Evolutionary conservation across 1,139 yeast genomes (phyloP), one percentile per base, ranked within the genome.

Genomic region (Diutina neorugosa): DNA sequence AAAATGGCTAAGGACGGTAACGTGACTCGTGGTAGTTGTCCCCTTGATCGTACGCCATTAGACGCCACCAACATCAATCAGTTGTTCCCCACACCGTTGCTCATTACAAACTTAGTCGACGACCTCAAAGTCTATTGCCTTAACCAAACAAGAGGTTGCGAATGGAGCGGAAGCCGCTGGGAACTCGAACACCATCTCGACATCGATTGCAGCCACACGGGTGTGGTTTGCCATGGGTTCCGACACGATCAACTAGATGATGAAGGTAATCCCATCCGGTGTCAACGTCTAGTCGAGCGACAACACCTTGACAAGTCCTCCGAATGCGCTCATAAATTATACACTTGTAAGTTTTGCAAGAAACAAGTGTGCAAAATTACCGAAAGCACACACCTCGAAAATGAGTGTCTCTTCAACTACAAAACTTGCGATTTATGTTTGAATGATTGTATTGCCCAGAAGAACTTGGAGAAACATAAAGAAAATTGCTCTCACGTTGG

Each of bases 151-250:
- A 62, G 84, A 52, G 90, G 89, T 0, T 84, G 90, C 62, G 64
- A 59, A 1, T 79, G 83, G 81, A 60, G 59, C 2, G 86, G 85
- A 2, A 70, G 79, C 56, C 67, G 88, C 31, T 82, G 89, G 86
- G 76, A 78, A 54, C 60, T 82, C 6, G 76, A 75, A 51, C 73
- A 69, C 51, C 90, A 84, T 64, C 67, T 80, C 2, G 52, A 66
- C 7, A 63, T 64, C 2, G 78, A 73, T 25, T 84, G 90, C 63
- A 74, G 65, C 7, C 74, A 65, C 59, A 80, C 84, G 0, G 74
- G 78, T 3, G 79, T 82, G 0, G 55, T 55, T 44, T 84, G 84
- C 58, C 60, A 63, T 52, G 73, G 76, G 1, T 52, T 44, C 2
- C 53, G 73, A 52, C 54, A 50, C 12, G 53, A 54, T 18, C 58